Evolutionary conservation across 257 asterid genomes (phyloP).

Genomic region (Penstemon davidsonii): DNA sequence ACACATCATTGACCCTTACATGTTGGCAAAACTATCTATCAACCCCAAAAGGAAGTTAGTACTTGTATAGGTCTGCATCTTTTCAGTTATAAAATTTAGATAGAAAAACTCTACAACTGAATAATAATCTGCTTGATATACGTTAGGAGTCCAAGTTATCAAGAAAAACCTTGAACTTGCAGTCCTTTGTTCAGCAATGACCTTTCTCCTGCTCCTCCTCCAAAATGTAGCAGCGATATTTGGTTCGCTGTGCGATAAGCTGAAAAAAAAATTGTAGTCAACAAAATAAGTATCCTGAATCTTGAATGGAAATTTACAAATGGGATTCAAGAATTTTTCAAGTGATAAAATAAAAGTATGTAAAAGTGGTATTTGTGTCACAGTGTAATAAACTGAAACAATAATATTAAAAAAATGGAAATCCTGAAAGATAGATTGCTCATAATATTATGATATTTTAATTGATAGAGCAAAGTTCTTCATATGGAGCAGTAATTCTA

Average conservation of each 20-base stretch:
- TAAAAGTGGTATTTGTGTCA: not conserved
- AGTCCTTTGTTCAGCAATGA: conserved; percentile 84
- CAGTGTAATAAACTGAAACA: not conserved
- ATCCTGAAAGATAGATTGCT: not conserved
- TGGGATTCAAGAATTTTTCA: conserved; percentile 10
- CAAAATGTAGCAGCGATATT: conserved; percentile 88
- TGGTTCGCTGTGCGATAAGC: conserved; percentile 90
- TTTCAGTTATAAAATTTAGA: not conserved
- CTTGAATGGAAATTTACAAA: conserved; percentile 1
- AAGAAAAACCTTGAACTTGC: conserved; percentile 86
- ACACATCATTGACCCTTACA: conserved; percentile 7
- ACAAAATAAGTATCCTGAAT: conserved; percentile 21
- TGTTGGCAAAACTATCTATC: conserved; percentile 4
- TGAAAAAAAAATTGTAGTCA: conserved; percentile 43
- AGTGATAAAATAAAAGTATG: not conserved
- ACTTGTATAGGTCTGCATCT: not conserved
- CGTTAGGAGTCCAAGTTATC: conserved; percentile 26
- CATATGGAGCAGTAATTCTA: conserved; percentile 32
- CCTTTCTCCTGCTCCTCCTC: conserved; percentile 94
- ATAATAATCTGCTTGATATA: conserved; percentile 13
- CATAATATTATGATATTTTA: not conserved
- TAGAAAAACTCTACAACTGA: conserved; percentile 7
- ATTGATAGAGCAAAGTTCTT: conserved; percentile 17
- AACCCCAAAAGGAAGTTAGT: not conserved
- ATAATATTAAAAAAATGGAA: not conserved